Conservation (phyloP, 495 filamentous ascomycete genomes). For the Aeminium ludgeri region DNA sequence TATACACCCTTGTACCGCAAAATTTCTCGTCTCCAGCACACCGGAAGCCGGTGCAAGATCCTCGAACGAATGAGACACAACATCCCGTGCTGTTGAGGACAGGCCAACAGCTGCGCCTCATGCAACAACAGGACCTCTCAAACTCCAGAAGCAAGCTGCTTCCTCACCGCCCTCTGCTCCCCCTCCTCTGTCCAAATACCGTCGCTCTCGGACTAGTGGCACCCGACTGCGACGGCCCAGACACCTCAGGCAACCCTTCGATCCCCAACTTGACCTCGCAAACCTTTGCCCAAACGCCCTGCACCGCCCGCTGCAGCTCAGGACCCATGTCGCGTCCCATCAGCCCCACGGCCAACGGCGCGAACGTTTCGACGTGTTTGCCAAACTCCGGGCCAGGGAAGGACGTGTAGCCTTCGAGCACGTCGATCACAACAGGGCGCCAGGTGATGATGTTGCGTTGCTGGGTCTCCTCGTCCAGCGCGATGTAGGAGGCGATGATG, state of each 20-base stretch:
- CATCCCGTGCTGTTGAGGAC: too few relatives aligned
- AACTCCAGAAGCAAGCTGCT: too few relatives aligned
- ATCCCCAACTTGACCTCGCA: conserved; percentile 70
- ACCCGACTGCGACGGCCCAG: neutral
- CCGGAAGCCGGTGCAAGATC: too few relatives aligned
- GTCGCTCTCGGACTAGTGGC: conserved; percentile 10
- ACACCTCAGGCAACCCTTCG: conserved; percentile 3
- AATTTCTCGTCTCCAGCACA: too few relatives aligned
- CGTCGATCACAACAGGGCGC: conserved; percentile 92
- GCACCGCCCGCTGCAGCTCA: conserved; percentile 61
- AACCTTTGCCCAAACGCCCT: conserved; percentile 57
- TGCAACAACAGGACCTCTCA: too few relatives aligned
- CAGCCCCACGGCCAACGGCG: conserved; percentile 71
- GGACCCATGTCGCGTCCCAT: conserved; percentile 60
- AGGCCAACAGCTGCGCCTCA: too few relatives aligned
- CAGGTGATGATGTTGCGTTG: conserved; percentile 91
- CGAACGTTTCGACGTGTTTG: conserved; percentile 64
- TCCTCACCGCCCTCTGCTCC: conserved; percentile 1
- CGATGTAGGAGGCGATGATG: conserved; percentile 67
- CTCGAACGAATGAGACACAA: too few relatives aligned
- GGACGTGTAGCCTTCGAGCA: conserved; percentile 83
- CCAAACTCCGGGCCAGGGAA: conserved; percentile 74
- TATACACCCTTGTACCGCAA: too few relatives aligned
- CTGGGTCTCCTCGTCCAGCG: conserved; percentile 83
- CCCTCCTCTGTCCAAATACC: conserved; percentile 11